Conservation (phyloP, 306 rosid genomes). For the Mimosa bimucronata region DNA sequence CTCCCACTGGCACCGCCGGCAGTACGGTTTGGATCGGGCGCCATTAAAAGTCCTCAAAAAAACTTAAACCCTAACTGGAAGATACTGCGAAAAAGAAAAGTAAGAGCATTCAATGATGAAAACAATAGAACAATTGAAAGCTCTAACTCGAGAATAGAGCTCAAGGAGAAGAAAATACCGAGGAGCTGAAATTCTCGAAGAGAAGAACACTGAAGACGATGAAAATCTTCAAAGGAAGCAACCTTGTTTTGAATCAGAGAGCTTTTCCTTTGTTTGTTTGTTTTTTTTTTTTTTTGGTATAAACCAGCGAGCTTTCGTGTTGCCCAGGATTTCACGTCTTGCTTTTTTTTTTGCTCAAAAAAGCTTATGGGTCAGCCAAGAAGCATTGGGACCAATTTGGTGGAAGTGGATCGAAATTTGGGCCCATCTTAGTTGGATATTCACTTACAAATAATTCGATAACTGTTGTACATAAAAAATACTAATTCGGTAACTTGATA, state of each 20-base stretch:
- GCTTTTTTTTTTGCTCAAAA: background rate
- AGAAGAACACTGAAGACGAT: background rate
- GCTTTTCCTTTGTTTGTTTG: too few species aligned
- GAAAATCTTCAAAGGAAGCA: background rate
- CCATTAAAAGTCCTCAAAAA: constrained; percentile 50
- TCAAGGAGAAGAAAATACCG: background rate
- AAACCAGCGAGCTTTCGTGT: constrained; percentile 19
- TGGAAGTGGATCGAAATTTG: background rate
- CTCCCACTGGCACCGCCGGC: constrained; percentile 61
- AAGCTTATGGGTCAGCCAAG: background rate
- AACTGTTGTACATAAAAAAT: too few species aligned
- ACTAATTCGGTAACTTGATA: too few species aligned
- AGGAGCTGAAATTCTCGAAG: background rate
- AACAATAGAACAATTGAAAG: background rate
- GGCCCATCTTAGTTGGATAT: background rate
- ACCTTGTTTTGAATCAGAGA: too few species aligned
- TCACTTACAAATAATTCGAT: too few species aligned
- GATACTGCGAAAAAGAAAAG: background rate
- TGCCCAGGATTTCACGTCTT: background rate
- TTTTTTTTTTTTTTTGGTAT: too few species aligned
- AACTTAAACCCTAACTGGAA: constrained; percentile 44
- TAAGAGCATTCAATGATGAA: background rate
- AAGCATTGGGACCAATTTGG: background rate
- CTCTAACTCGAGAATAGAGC: background rate
- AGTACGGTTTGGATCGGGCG: constrained; percentile 72